Conservation (phyloP, 2,329 filamentous ascomycete genomes). For the Huntiella bhutanensis region DNA sequence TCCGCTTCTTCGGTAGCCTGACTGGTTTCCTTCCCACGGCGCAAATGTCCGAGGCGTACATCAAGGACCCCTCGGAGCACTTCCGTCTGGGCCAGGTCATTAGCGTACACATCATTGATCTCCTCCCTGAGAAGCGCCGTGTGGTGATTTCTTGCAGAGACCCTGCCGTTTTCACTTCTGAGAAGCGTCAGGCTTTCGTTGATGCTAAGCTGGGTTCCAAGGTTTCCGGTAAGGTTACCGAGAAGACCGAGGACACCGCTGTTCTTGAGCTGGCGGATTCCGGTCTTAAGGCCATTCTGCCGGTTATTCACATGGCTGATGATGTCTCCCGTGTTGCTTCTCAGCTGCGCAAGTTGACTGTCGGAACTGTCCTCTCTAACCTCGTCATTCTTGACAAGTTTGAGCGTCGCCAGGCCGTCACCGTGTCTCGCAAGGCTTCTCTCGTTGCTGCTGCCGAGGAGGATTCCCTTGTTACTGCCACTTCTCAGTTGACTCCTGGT, state of each 20-base stretch:
- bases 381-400: conserved; percentile 79
- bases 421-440: conserved; percentile 66
- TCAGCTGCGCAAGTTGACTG: conserved; percentile 60
- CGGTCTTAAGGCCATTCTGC: conserved; percentile 60
- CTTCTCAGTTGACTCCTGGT: conserved; percentile 54
- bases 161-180: conserved; percentile 52
- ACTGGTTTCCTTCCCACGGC: conserved; percentile 78
- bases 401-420: conserved; percentile 54
- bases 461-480: conserved; percentile 48
- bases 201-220: conserved; percentile 53
- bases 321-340: conserved; percentile 59
- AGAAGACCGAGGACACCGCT: conserved; percentile 59
- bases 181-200: conserved; percentile 60
- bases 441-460: conserved; percentile 58
- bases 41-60: conserved; percentile 96
- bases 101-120: conserved; percentile 68
- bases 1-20: conserved; percentile 78
- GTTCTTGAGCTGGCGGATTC: conserved; percentile 57
- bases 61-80: conserved; percentile 72
- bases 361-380: conserved; percentile 65
- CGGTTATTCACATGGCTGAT: conserved; percentile 65
- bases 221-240: conserved; percentile 61
- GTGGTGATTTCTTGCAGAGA: conserved; percentile 90
- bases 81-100: conserved; percentile 84
- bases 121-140: conserved; percentile 50